Percentiles rank a stretch among this genome's conserved stretches.
Evolutionary conservation across 208 protist species (phyloP).

Genomic region (Leishmania mexicana): DNA sequence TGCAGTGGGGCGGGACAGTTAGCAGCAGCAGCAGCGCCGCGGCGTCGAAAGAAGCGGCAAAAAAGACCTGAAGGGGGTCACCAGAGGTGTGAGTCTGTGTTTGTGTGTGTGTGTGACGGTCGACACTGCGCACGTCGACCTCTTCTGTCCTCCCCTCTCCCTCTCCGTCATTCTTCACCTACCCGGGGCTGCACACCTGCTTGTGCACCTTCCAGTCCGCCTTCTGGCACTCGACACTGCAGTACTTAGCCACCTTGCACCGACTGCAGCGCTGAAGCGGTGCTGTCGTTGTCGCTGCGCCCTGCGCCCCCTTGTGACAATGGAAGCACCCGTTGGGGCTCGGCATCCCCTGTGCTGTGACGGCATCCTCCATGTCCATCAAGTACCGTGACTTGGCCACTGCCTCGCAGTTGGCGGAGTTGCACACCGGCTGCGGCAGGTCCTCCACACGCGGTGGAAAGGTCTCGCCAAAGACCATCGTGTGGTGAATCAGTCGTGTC

Average conservation of each 20-base stretch:
- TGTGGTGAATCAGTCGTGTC: slow-evolving; percentile 59
- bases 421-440: slow-evolving; percentile 52
- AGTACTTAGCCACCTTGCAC: slow-evolving; percentile 79
- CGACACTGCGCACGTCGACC: neutral
- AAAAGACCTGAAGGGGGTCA: neutral
- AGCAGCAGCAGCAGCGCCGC: slow-evolving; percentile 3
- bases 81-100: neutral
- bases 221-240: slow-evolving; percentile 61
- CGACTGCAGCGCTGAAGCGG: slow-evolving; percentile 62
- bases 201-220: slow-evolving; percentile 67
- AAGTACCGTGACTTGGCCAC: slow-evolving; percentile 38
- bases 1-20: neutral
- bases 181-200: slow-evolving; percentile 39
- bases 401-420: slow-evolving; percentile 33
- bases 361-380: slow-evolving; percentile 58
- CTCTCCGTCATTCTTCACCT: neutral
- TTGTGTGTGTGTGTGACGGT: neutral
- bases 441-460: slow-evolving; percentile 63
- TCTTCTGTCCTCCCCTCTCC: neutral
- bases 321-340: slow-evolving; percentile 51
- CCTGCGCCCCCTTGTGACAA: slow-evolving; percentile 32
- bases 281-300: neutral
- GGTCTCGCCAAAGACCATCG: slow-evolving; percentile 49
- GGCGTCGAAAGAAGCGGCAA: neutral
- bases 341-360: slow-evolving; percentile 6